phyloP scores from a whole-genome alignment of 805 yeast genomes.

The Wickerhamiella qilinensis region DNA sequence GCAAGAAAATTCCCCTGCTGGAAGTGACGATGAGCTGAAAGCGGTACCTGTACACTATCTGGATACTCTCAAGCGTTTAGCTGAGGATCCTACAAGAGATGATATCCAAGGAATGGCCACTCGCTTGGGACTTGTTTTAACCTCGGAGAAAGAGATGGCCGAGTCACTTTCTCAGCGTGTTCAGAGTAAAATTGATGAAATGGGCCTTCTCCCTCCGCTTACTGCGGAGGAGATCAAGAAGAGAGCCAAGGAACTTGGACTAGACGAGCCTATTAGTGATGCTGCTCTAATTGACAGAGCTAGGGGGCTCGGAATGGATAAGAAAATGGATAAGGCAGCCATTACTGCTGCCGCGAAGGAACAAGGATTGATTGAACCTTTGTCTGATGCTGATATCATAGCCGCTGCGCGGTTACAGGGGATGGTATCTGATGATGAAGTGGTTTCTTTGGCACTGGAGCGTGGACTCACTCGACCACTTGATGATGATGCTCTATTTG shows the following conservation, averaged over 20 bases:
- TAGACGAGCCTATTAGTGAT: slow-evolving; percentile 1
- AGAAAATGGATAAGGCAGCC: slow-evolving; percentile 6
- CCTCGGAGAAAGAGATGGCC: slow-evolving; percentile 5
- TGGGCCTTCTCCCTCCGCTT: slow-evolving; percentile 10
- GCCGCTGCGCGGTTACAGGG: too few species aligned
- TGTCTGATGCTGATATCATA: slow-evolving; percentile 6
- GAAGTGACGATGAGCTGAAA: slow-evolving; percentile 8
- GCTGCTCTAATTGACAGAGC: background rate
- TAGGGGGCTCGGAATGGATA: background rate
- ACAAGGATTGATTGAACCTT: slow-evolving; percentile 1
- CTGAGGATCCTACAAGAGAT: slow-evolving; percentile 18
- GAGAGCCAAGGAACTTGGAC: slow-evolving; percentile 1
- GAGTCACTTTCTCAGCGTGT: slow-evolving; percentile 9
- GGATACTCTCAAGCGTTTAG: slow-evolving; percentile 17
- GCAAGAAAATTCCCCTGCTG: background rate
- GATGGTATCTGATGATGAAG: too few species aligned
- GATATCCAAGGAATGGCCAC: slow-evolving; percentile 17
- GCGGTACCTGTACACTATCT: slow-evolving; percentile 20
- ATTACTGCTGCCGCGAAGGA: slow-evolving; percentile 4
- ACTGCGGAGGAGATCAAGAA: slow-evolving; percentile 1
- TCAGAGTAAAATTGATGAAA: slow-evolving; percentile 5
- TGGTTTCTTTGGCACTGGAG: too few species aligned
- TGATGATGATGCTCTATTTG: too few species aligned
- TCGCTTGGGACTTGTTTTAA: slow-evolving; percentile 12
- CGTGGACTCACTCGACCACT: too few species aligned